phyloP scores from a whole-genome alignment of 2,329 filamentous ascomycete genomes.

The Periglandula ipomoeae region DNA sequence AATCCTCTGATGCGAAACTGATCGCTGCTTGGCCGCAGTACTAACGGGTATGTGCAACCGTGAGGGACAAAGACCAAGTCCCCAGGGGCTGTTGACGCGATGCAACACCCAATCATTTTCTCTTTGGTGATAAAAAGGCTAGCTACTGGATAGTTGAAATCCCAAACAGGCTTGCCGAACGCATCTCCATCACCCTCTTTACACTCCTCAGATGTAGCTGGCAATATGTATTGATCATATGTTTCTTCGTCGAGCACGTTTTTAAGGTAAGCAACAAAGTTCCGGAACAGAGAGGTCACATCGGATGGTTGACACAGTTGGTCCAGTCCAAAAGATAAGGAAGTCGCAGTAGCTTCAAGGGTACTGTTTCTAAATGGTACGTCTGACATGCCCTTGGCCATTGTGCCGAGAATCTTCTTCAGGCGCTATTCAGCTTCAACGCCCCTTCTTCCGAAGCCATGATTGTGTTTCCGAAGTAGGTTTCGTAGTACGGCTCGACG shows the following conservation, averaged over 20 bases:
- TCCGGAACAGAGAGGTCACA: neutral
- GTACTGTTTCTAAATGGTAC: neutral
- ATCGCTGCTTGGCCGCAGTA: neutral
- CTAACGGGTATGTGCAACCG: conserved; percentile 6
- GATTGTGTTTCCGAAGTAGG: neutral
- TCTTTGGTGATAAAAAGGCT: conserved; percentile 5
- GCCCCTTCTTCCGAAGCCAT: neutral
- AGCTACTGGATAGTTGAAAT: conserved; percentile 7
- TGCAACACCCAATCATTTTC: conserved; percentile 6
- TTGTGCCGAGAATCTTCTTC: conserved; percentile 1
- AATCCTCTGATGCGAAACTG: conserved; percentile 1
- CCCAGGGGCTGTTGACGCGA: conserved; percentile 2
- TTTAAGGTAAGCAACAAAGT: conserved; percentile 7
- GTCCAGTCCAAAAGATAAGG: conserved; percentile 5
- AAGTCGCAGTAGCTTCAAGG: conserved; percentile 2
- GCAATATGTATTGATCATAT: neutral
- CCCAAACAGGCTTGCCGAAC: conserved; percentile 9
- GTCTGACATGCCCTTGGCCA: neutral
- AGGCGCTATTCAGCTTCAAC: neutral
- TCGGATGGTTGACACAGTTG: conserved; percentile 1
- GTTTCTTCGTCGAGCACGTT: conserved; percentile 1
- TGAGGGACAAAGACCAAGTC: conserved; percentile 3
- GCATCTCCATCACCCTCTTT: conserved; percentile 1
- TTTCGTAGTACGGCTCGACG: conserved; percentile 3
- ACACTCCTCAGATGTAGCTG: neutral